Evolutionary conservation across 2,329 filamentous ascomycete species (phyloP).

Genomic region (Aspergillus sp.): DNA sequence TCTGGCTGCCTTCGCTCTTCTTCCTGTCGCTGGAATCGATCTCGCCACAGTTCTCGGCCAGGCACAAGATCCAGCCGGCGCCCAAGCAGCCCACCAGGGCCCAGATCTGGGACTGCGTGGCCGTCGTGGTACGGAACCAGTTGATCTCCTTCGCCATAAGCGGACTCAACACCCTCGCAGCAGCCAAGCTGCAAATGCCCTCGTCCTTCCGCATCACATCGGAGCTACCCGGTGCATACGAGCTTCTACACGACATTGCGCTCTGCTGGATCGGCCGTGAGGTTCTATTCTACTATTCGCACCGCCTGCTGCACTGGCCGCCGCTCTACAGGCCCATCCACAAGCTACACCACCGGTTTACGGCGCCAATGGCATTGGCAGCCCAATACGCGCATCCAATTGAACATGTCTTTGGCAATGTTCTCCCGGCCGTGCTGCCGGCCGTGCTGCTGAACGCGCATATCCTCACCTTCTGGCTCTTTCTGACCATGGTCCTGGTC

Average conservation of each 20-base stretch:
- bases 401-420: slow-evolving; percentile 57
- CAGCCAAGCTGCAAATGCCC: slow-evolving; percentile 5
- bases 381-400: slow-evolving; percentile 59
- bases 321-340: slow-evolving; percentile 53
- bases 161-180: slow-evolving; percentile 1
- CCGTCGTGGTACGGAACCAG: slow-evolving; percentile 52
- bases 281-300: slow-evolving; percentile 57
- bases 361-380: slow-evolving; percentile 55
- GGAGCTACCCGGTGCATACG: not conserved
- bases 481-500: slow-evolving; percentile 50
- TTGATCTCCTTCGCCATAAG: slow-evolving; percentile 42
- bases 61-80: slow-evolving; percentile 57
- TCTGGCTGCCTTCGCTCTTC: slow-evolving; percentile 31
- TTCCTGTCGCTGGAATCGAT: slow-evolving; percentile 48
- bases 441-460: slow-evolving; percentile 50
- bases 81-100: slow-evolving; percentile 52
- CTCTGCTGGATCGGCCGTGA: slow-evolving; percentile 50
- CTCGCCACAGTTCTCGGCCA: slow-evolving; percentile 50
- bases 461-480: slow-evolving; percentile 54
- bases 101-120: slow-evolving; percentile 42
- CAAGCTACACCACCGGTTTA: slow-evolving; percentile 59
- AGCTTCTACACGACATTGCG: slow-evolving; percentile 42
- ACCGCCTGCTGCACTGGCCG: slow-evolving; percentile 54
- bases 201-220: slow-evolving; percentile 5
- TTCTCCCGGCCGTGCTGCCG: slow-evolving; percentile 53